Base-by-base conservation (phyloP, 1,139 yeast genomes). In the Hyphopichia buzzinii region DNA sequence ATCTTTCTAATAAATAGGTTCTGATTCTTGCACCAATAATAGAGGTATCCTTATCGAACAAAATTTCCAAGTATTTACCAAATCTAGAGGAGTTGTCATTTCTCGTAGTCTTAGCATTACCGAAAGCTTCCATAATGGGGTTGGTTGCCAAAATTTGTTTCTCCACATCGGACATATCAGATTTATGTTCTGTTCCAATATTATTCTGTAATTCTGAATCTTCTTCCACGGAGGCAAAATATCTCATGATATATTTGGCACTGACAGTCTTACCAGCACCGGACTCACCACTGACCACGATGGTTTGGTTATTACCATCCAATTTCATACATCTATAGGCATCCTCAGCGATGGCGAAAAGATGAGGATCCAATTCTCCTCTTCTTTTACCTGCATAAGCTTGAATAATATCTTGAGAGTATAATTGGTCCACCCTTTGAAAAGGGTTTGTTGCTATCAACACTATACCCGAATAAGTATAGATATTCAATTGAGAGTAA, bases 221-320 rank as follows among this genome's bases (percentile, higher is more conserved):
- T 33, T 81, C 86, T 55, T 90, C 97, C 14, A 92, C 97, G 8
- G 96, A 82, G 4, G 98, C 97, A 62, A 92, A 90, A 62, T 89
- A 92, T 58, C 97, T 79, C 98, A 92, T 92, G 47, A 92, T 92
- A 60, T 87, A 92, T 62, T 92, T 92, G 35, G 99, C 98, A 45
- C 94, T 81, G 29, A 92, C 97, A 2, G 98, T 94, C 57, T 92
- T 94, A 62, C 98, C 98, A 17, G 98, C 98, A 60, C 98, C 98
- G 5, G 96, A 87, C 62, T 92, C 98, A 60, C 98, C 98, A 52
- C 94, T 82, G 19, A 92, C 98, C 27, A 92, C 96, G 48, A 92
- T 90, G 1, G 98, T 92, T 65, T 92, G 98, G 64, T 92, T 90
- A 50, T 79, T 73, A 30, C 77, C 72, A 52, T 88, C 94, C 36